Percentiles rank a stretch among this genome's conserved stretches.
Evolutionary conservation across 2,329 filamentous ascomycete species (phyloP).

Genomic region (Endoconidiophora polonica): DNA sequence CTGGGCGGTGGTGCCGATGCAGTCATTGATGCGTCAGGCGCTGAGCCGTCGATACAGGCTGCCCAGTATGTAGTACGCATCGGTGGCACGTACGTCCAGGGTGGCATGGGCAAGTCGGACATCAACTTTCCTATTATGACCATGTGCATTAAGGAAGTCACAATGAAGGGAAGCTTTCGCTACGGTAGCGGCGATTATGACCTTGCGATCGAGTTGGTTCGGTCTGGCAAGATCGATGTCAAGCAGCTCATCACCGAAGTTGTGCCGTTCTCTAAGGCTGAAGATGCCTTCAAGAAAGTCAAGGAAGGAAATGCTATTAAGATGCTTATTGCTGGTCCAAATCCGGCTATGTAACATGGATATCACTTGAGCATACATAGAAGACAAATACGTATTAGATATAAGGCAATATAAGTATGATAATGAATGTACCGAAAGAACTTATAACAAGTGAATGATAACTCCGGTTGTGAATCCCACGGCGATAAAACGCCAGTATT

Average conservation of each 20-base stretch:
- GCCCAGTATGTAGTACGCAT: constrained; percentile 52
- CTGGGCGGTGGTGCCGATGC: constrained; percentile 55
- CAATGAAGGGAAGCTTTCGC: constrained; percentile 71
- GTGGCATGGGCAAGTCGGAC: constrained; percentile 76
- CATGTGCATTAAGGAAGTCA: constrained; percentile 78
- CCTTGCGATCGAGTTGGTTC: constrained; percentile 63
- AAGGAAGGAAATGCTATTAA: constrained; percentile 67
- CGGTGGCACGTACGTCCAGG: constrained; percentile 68
- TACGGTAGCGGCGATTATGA: constrained; percentile 81
- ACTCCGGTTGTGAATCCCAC: constrained; percentile 1
- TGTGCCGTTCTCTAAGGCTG: constrained; percentile 66
- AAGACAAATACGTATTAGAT: background rate
- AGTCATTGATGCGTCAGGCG: constrained; percentile 67
- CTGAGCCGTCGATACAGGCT: constrained; percentile 61
- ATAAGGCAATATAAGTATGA: background rate
- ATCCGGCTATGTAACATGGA: constrained; percentile 27
- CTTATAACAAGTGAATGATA: background rate
- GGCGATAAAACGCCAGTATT: background rate
- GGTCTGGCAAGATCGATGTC: constrained; percentile 55
- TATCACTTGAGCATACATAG: background rate
- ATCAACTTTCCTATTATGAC: constrained; percentile 87
- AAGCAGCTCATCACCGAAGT: constrained; percentile 67
- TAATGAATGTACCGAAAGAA: background rate
- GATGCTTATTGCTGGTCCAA: constrained; percentile 49
- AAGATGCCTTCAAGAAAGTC: constrained; percentile 74